Conservation (phyloP, 805 yeast genomes). For the Grigorovia transvaalensis region DNA sequence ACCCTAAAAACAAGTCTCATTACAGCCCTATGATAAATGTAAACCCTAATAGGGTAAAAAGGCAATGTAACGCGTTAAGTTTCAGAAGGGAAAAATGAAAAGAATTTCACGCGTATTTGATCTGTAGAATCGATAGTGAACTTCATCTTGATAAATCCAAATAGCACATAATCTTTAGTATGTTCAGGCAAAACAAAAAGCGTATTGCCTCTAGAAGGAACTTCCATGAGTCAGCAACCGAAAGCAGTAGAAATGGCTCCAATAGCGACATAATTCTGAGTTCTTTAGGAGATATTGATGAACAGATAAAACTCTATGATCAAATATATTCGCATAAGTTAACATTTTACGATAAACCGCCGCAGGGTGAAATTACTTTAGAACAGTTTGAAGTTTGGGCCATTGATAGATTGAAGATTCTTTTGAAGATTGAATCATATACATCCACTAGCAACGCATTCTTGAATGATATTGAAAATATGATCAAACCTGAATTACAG, state of each 20-base stretch:
- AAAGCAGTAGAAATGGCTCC: constrained; percentile 11
- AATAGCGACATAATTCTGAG: background rate
- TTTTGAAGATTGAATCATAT: constrained; percentile 76
- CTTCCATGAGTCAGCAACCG: constrained; percentile 30
- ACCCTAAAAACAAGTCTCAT: no score
- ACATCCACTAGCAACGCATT: constrained; percentile 49
- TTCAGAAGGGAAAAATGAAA: no score
- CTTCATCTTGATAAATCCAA: no score
- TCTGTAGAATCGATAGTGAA: no score
- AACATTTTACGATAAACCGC: constrained; percentile 68
- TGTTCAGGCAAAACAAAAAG: constrained; percentile 69
- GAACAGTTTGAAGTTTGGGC: constrained; percentile 97
- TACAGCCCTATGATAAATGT: no score
- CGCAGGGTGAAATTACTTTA: constrained; percentile 73
- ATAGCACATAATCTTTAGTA: constrained; percentile 13
- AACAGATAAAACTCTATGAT: constrained; percentile 29
- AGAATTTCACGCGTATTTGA: no score
- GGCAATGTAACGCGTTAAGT: no score
- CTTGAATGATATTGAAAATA: constrained; percentile 52
- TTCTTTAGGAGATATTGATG: constrained; percentile 8
- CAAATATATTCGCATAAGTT: constrained; percentile 48
- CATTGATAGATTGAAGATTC: constrained; percentile 72
- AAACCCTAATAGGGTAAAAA: no score
- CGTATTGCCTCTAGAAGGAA: constrained; percentile 65
- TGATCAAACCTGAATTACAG: constrained; percentile 54